A percentile compares a stretch with the other conserved stretches of the same genome.
These are phyloP conservation scores for Chlorociboria aeruginascens DNA, from an alignment of 495 filamentous ascomycete species.

Conservation along the genomic window DNA sequence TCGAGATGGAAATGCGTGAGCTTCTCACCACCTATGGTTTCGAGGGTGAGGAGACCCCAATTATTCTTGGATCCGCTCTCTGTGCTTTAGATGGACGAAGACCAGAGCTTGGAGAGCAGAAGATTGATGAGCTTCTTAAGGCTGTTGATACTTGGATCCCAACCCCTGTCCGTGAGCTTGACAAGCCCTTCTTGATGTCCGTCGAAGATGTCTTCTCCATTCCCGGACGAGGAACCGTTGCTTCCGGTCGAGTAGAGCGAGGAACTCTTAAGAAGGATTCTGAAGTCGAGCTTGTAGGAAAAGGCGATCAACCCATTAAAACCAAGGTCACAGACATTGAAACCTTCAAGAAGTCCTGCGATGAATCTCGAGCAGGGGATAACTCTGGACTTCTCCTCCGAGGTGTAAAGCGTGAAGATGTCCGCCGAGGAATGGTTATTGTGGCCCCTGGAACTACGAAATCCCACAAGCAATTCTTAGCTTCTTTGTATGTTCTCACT, in stretches of 20 bases:
- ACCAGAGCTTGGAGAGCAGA: slow-evolving; percentile 73
- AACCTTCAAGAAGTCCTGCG: slow-evolving; percentile 98
- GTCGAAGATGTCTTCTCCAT: slow-evolving; percentile 99
- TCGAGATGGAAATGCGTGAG: slow-evolving; percentile 99
- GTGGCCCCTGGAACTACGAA: slow-evolving; percentile 64
- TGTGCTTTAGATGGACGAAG: slow-evolving; percentile 84
- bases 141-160: slow-evolving; percentile 97
- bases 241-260: slow-evolving; percentile 93
- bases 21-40: slow-evolving; percentile 86
- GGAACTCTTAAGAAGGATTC: slow-evolving; percentile 81
- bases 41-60: slow-evolving; percentile 94
- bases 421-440: slow-evolving; percentile 88
- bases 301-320: slow-evolving; percentile 64
- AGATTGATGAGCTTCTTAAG: slow-evolving; percentile 77
- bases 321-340: slow-evolving; percentile 99
- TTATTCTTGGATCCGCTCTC: slow-evolving; percentile 90
- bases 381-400: slow-evolving; percentile 97
- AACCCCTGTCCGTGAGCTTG: slow-evolving; percentile 75
- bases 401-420: slow-evolving; percentile 86
- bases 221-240: slow-evolving; percentile 91
- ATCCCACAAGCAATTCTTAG: slow-evolving; percentile 79
- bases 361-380: slow-evolving; percentile 86
- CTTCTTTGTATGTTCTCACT: slow-evolving; percentile 89
- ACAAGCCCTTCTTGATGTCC: slow-evolving; percentile 98
- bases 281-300: slow-evolving; percentile 90